A percentile compares a stretch with the other conserved stretches of the same genome.
Conservation (phyloP, 345 rosid species). For the Turnera subulata region DNA sequence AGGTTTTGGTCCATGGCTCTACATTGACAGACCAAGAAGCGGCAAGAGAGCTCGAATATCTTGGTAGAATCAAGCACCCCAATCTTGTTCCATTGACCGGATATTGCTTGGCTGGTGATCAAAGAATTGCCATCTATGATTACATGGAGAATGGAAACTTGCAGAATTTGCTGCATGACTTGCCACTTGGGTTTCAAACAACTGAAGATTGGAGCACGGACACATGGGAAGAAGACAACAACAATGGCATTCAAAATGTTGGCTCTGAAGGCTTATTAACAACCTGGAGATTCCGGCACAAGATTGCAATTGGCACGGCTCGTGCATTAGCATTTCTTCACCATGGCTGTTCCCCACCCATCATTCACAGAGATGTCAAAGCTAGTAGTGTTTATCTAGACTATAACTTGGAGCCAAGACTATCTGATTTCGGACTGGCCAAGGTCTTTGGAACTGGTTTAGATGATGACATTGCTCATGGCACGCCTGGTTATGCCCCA, state of each 20-base stretch:
- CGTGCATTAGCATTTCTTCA: constrained; percentile 91
- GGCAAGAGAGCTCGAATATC: constrained; percentile 82
- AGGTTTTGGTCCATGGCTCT: constrained; percentile 86
- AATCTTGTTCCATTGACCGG: constrained; percentile 91
- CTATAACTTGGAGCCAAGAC: constrained; percentile 70
- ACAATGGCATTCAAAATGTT: constrained; percentile 55
- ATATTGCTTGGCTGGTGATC: constrained; percentile 91
- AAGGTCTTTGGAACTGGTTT: constrained; percentile 74
- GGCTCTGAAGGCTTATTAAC: constrained; percentile 59
- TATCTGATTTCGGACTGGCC: constrained; percentile 85
- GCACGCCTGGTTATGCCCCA: constrained; percentile 75
- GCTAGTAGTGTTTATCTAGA: constrained; percentile 90
- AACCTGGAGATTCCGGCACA: constrained; percentile 82
- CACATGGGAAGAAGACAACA: constrained; percentile 73
- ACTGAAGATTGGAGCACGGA: constrained; percentile 87
- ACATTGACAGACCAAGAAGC: constrained; percentile 86
- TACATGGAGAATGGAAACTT: constrained; percentile 97
- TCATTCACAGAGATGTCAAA: constrained; percentile 81
- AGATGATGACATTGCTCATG: constrained; percentile 61
- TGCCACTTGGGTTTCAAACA: constrained; percentile 75
- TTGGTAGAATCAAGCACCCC: constrained; percentile 83
- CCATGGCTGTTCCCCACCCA: constrained; percentile 91
- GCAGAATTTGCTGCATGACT: constrained; percentile 80
- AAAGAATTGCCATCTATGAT: constrained; percentile 88
- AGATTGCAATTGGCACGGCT: constrained; percentile 81